These are phyloP conservation scores for Leptographium galeiforme DNA, from an alignment of 2,329 filamentous ascomycete genomes.

Conservation along the genomic window DNA sequence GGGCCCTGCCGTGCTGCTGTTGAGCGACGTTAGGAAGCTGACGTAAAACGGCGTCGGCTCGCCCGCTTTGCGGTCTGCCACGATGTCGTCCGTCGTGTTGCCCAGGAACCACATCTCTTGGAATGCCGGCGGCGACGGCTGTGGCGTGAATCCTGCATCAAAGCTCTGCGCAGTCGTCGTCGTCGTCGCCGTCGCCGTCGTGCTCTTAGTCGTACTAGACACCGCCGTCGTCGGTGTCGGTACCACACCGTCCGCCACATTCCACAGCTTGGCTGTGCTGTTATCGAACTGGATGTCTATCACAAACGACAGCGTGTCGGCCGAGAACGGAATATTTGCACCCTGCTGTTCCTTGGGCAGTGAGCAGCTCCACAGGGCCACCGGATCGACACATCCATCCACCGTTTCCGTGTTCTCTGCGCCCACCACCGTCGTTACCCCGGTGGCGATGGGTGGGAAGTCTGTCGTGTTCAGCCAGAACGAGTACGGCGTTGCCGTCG, in stretches of 20 bases:
- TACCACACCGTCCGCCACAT: constrained; percentile 25
- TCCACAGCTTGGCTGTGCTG: constrained; percentile 37
- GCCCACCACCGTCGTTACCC: constrained; percentile 64
- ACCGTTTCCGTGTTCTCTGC: constrained; percentile 52
- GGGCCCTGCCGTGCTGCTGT: constrained; percentile 18
- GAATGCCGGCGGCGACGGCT: constrained; percentile 44
- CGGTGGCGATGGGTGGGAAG: constrained; percentile 77
- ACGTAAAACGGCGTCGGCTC: constrained; percentile 86
- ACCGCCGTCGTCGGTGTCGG: constrained; percentile 7
- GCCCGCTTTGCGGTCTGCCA: constrained; percentile 55
- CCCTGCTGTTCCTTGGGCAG: constrained; percentile 66
- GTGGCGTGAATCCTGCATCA: constrained; percentile 28
- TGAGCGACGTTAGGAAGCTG: constrained; percentile 45
- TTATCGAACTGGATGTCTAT: constrained; percentile 66
- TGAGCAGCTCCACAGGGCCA: constrained; percentile 75
- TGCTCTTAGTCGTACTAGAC: neutral
- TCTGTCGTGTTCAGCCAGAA: constrained; percentile 75
- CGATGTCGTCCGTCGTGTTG: constrained; percentile 67
- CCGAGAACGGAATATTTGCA: constrained; percentile 45
- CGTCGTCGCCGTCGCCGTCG: neutral
- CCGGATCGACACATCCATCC: constrained; percentile 56
- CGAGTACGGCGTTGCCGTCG: constrained; percentile 17
- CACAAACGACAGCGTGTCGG: constrained; percentile 64
- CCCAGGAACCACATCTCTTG: constrained; percentile 71
- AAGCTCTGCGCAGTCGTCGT: constrained; percentile 3